Percentiles rank a stretch among this genome's conserved stretches.
Conservation (phyloP, 208 protist genomes). For the Trypanosoma platydactyli region DNA sequence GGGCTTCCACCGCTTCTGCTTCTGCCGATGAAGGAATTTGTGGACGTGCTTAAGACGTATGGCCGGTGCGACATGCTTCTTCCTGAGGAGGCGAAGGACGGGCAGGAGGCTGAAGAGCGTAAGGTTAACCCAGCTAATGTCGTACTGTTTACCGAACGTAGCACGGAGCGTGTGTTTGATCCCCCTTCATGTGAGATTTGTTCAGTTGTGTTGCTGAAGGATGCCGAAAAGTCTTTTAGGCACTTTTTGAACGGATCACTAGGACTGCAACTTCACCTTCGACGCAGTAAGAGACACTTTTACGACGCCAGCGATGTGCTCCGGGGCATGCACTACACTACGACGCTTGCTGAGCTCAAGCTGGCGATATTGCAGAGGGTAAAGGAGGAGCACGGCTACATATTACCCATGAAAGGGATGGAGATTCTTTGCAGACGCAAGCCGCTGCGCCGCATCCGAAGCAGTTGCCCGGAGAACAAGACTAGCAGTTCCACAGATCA, state of each 20-base stretch:
- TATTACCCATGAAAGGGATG: constrained; percentile 48
- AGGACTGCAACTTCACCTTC: constrained; percentile 64
- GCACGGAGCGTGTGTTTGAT: constrained; percentile 41
- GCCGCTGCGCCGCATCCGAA: constrained; percentile 37
- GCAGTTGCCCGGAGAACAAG: not conserved
- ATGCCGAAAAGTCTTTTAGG: constrained; percentile 36
- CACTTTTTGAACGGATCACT: constrained; percentile 64
- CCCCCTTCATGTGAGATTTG: constrained; percentile 52
- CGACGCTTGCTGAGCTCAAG: constrained; percentile 57
- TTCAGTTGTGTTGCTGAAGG: constrained; percentile 33
- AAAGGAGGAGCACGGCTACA: constrained; percentile 48
- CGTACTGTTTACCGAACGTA: constrained; percentile 46
- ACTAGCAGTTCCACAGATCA: not conserved
- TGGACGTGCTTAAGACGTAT: constrained; percentile 45
- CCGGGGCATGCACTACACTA: constrained; percentile 60
- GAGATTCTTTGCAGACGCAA: constrained; percentile 57
- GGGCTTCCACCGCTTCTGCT: constrained; percentile 66
- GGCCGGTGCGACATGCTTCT: constrained; percentile 40
- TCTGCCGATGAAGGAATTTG: constrained; percentile 72
- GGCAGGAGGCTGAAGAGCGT: not conserved
- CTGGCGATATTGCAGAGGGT: constrained; percentile 49
- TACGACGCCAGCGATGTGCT: constrained; percentile 68
- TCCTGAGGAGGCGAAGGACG: not conserved
- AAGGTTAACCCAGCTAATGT: constrained; percentile 17
- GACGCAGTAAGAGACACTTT: constrained; percentile 68